A percentile compares a stretch with the other conserved stretches of the same genome.
These are phyloP conservation scores for Leptographium lundbergii DNA, from an alignment of 2,329 filamentous ascomycete genomes.

Conservation along the genomic window DNA sequence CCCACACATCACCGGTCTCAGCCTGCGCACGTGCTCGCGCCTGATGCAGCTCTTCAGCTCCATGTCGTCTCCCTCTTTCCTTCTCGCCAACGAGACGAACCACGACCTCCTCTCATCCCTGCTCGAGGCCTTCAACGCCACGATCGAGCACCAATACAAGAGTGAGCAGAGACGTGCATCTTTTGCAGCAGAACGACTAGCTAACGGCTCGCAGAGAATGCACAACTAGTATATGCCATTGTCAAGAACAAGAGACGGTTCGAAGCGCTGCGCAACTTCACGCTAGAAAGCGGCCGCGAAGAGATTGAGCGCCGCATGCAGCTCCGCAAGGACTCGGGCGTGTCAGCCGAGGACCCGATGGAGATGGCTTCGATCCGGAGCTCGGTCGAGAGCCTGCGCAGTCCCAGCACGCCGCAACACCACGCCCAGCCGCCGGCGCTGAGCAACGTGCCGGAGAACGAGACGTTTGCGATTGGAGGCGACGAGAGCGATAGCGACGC, in stretches of 20 bases:
- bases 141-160: conserved; percentile 77
- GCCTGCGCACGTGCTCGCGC: conserved; percentile 62
- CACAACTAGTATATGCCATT: conserved; percentile 67
- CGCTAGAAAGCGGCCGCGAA: conserved; percentile 80
- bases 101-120: conserved; percentile 69
- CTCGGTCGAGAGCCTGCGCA: conserved; percentile 56
- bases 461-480: conserved; percentile 78
- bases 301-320: conserved; percentile 75
- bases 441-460: conserved; percentile 66
- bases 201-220: conserved; percentile 46
- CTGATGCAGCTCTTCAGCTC: conserved; percentile 78
- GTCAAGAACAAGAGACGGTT: conserved; percentile 72
- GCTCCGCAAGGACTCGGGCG: conserved; percentile 50
- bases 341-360: conserved; percentile 31
- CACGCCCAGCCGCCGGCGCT: conserved; percentile 37
- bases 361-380: conserved; percentile 40
- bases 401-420: conserved; percentile 26
- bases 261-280: conserved; percentile 75
- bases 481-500: conserved; percentile 38
- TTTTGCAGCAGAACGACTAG: background rate
- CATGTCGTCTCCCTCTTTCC: conserved; percentile 86
- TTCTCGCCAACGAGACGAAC: conserved; percentile 86
- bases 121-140: conserved; percentile 77
- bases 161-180: conserved; percentile 35
- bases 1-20: conserved; percentile 68